phyloP scores from a whole-genome alignment of 1,284 basidiomycete species.

The Abortiporus biennis region DNA sequence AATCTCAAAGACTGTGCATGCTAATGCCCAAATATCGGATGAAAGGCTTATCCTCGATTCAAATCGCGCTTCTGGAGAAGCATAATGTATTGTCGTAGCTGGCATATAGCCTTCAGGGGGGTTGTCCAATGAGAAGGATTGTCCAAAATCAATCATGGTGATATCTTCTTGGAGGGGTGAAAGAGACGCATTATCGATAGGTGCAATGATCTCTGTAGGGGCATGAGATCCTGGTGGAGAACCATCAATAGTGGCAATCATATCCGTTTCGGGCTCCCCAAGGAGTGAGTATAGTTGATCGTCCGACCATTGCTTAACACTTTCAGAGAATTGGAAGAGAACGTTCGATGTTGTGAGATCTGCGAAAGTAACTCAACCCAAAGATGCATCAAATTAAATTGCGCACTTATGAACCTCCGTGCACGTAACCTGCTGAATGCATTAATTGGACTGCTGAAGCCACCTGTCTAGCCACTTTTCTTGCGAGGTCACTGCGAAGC shows the following conservation, averaged over 20 bases:
- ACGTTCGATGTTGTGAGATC: slow-evolving; percentile 32
- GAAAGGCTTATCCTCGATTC: slow-evolving; percentile 17
- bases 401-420: slow-evolving; percentile 31
- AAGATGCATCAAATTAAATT: slow-evolving; percentile 3
- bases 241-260: slow-evolving; percentile 16
- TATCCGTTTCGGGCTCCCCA: slow-evolving; percentile 22
- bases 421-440: slow-evolving; percentile 27
- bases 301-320: slow-evolving; percentile 25
- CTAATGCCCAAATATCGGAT: slow-evolving; percentile 32
- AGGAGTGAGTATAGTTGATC: slow-evolving; percentile 24
- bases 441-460: slow-evolving; percentile 21
- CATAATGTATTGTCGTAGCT: slow-evolving; percentile 24
- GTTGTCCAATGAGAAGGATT: slow-evolving; percentile 21
- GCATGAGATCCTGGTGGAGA: slow-evolving; percentile 15
- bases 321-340: slow-evolving; percentile 23
- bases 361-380: slow-evolving; percentile 14
- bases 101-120: slow-evolving; percentile 23
- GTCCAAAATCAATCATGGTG: slow-evolving; percentile 29
- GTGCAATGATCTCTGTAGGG: slow-evolving; percentile 20
- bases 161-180: slow-evolving; percentile 25
- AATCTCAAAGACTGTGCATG: slow-evolving; percentile 31
- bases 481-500: slow-evolving; percentile 24
- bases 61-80: slow-evolving; percentile 28
- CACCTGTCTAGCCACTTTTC: slow-evolving; percentile 25
- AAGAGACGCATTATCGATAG: slow-evolving; percentile 19